Percentiles rank a stretch among this genome's conserved stretches.
These are phyloP conservation scores for Alternaria ethzedia DNA, from an alignment of 2,329 filamentous ascomycete genomes.

Conservation along the genomic window DNA sequence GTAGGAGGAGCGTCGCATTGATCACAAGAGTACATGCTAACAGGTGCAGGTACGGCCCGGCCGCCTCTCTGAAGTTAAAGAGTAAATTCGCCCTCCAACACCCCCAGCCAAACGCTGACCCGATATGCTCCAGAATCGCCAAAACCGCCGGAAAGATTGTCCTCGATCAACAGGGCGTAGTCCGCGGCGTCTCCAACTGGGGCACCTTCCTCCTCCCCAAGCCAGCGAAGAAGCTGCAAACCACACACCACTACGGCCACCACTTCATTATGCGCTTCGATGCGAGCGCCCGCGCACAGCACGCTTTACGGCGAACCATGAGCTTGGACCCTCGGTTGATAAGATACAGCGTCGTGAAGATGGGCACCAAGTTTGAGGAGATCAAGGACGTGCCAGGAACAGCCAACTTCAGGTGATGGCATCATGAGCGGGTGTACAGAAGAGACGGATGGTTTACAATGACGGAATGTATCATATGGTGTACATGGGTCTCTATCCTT, in stretches of 20 bases:
- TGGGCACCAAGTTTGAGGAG: conserved; percentile 71
- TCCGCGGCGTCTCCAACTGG: conserved; percentile 95
- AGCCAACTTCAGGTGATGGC: conserved; percentile 53
- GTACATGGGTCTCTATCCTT: neutral
- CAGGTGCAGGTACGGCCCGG: conserved; percentile 81
- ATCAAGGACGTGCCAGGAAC: conserved; percentile 64
- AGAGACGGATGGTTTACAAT: neutral
- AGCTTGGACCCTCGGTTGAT: conserved; percentile 90
- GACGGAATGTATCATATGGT: neutral
- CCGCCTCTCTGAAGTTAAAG: conserved; percentile 90
- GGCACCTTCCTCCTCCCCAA: conserved; percentile 87
- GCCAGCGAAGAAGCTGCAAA: conserved; percentile 79
- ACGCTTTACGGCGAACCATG: conserved; percentile 76
- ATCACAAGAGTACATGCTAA: neutral
- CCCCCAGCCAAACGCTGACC: neutral
- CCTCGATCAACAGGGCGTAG: conserved; percentile 82
- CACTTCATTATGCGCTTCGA: conserved; percentile 99
- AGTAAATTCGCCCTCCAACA: conserved; percentile 63
- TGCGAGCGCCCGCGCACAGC: conserved; percentile 73
- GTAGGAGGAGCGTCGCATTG: conserved; percentile 61
- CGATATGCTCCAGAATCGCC: conserved; percentile 72
- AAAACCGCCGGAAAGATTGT: conserved; percentile 82
- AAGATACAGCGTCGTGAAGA: conserved; percentile 82
- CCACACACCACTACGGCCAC: conserved; percentile 82
- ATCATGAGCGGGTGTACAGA: neutral